These are phyloP conservation scores for Globisporangium paddicum DNA, from an alignment of 352 stramenopile species.

Conservation along the genomic window DNA sequence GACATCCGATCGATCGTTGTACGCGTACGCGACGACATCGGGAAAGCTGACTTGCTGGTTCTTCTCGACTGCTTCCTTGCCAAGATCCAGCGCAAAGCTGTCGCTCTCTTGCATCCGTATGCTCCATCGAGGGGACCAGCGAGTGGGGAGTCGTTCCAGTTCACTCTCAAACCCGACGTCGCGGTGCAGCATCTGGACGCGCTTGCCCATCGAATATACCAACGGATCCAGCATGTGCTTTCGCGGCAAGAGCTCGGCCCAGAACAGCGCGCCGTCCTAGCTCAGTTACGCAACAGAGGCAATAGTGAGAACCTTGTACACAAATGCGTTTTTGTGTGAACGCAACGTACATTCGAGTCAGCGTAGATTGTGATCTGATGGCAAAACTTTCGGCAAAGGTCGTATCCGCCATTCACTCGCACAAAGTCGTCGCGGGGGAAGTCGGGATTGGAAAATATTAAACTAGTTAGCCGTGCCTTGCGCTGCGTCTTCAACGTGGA, in stretches of 20 bases:
- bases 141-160: neutral
- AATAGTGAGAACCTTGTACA: neutral
- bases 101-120: constrained; percentile 19
- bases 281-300: neutral
- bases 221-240: constrained; percentile 31
- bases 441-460: constrained; percentile 80
- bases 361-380: constrained; percentile 71
- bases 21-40: constrained; percentile 50
- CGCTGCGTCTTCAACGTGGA: neutral
- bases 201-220: constrained; percentile 50
- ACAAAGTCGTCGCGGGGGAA: constrained; percentile 68
- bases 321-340: too few relatives aligned
- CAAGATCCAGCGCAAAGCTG: constrained; percentile 19
- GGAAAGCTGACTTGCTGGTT: constrained; percentile 53
- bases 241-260: constrained; percentile 48
- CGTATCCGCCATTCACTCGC: constrained; percentile 48
- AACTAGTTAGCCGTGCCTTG: constrained; percentile 28
- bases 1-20: constrained; percentile 28
- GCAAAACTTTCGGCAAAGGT: constrained; percentile 47
- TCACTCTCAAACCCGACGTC: constrained; percentile 8
- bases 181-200: constrained; percentile 47
- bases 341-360: constrained; percentile 37
- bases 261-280: constrained; percentile 71
- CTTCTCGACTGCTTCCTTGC: constrained; percentile 40
- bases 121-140: constrained; percentile 13